Conservation (phyloP, 164 flowering plant genomes). For the Tetracentron sinense region DNA sequence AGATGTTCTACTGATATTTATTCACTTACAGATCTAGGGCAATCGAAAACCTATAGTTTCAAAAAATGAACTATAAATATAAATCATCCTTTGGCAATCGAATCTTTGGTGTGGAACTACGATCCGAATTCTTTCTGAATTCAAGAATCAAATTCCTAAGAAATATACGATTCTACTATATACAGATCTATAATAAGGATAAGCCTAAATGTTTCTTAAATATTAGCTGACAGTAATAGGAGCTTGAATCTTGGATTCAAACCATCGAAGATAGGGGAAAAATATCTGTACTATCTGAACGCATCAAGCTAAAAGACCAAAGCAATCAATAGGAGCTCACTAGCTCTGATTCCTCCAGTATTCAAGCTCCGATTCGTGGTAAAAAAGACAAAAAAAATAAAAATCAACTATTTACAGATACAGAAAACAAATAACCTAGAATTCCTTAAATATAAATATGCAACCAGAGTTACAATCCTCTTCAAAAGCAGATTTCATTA, state of each 20-base stretch:
- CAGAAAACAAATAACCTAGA: neutral
- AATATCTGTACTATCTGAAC: neutral
- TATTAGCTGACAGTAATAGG: too few species aligned
- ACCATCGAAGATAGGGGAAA: too few species aligned
- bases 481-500: neutral
- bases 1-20: neutral
- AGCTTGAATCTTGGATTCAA: too few species aligned
- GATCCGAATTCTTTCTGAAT: constrained; percentile 2
- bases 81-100: neutral
- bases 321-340: too few species aligned
- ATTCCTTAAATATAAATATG: neutral
- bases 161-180: neutral
- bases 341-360: neutral
- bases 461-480: neutral
- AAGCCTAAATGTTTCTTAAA: too few species aligned
- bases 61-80: neutral
- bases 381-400: too few species aligned
- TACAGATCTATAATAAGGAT: neutral
- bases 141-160: neutral
- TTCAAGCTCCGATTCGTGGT: neutral
- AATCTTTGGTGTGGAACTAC: neutral
- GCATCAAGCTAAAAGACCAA: neutral
- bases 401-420: neutral
- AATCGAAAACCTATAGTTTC: neutral
- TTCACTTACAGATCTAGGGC: neutral